These are phyloP conservation scores for Imleria badia DNA, from an alignment of 768 basidiomycete genomes.

Conservation along the genomic window DNA sequence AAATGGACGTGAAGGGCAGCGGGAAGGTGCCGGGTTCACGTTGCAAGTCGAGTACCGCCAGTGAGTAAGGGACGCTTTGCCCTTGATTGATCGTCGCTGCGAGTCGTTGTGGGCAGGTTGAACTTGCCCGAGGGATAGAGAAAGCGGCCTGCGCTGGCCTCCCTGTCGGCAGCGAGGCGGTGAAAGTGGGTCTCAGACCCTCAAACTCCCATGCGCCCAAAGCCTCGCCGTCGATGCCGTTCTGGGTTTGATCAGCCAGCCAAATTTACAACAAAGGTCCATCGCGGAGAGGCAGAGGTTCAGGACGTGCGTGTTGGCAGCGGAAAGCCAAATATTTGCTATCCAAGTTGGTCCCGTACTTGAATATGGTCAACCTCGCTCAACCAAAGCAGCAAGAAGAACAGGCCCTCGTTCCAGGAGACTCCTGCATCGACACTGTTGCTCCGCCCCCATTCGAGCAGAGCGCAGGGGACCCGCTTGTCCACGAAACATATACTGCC, in stretches of 20 bases:
- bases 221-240: constrained; percentile 9
- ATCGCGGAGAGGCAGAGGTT: neutral
- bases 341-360: neutral
- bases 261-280: neutral
- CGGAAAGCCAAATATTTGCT: neutral
- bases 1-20: constrained; percentile 21
- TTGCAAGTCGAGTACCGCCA: constrained; percentile 9
- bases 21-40: constrained; percentile 12
- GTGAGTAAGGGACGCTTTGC: constrained; percentile 16
- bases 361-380: constrained; percentile 5
- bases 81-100: constrained; percentile 13
- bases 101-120: constrained; percentile 3
- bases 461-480: constrained; percentile 20
- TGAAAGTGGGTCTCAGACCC: neutral
- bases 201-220: constrained; percentile 5
- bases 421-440: neutral
- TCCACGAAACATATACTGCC: constrained; percentile 22
- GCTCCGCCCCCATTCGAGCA: constrained; percentile 31
- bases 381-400: constrained; percentile 8
- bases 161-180: constrained; percentile 11
- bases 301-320: neutral
- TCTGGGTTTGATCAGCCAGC: neutral
- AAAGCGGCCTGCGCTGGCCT: constrained; percentile 8
- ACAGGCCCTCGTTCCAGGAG: neutral
- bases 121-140: constrained; percentile 3